Percentiles rank a stretch among this genome's conserved stretches.
These are phyloP conservation scores for Lactarius trivialis DNA, from an alignment of 768 basidiomycete species.

Conservation along the genomic window DNA sequence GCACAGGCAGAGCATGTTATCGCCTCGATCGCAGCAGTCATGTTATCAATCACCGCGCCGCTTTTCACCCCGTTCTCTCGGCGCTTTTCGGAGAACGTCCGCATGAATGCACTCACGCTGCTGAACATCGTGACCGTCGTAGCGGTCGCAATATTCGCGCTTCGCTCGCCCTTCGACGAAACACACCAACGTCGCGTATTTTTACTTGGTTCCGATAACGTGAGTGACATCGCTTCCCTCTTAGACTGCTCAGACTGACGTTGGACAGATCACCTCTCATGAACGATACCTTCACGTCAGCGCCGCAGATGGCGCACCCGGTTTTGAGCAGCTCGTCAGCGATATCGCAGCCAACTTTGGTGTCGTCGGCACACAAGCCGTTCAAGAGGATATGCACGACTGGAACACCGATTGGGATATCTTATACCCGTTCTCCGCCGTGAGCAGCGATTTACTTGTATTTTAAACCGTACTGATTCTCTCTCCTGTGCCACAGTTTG, in stretches of 20 bases:
- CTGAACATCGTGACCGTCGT: slow-evolving; percentile 42
- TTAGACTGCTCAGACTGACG: slow-evolving; percentile 4
- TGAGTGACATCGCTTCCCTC: slow-evolving; percentile 37
- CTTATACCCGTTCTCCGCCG: slow-evolving; percentile 73
- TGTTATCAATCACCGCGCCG: slow-evolving; percentile 54
- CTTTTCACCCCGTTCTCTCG: slow-evolving; percentile 66
- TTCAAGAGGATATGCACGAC: slow-evolving; percentile 57
- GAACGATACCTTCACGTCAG: slow-evolving; percentile 77
- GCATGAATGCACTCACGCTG: slow-evolving; percentile 38
- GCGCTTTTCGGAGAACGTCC: slow-evolving; percentile 46
- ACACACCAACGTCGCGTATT: slow-evolving; percentile 87
- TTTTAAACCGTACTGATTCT: not conserved
- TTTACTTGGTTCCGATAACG: slow-evolving; percentile 80
- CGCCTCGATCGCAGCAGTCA: slow-evolving; percentile 60
- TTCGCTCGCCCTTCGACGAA: slow-evolving; percentile 61
- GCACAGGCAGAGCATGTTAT: slow-evolving; percentile 88
- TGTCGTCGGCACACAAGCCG: slow-evolving; percentile 34
- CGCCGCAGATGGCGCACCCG: slow-evolving; percentile 75
- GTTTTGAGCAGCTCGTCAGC: slow-evolving; percentile 54
- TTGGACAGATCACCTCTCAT: slow-evolving; percentile 54
- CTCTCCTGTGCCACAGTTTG: slow-evolving; percentile 47
- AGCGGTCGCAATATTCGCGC: slow-evolving; percentile 55
- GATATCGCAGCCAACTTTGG: slow-evolving; percentile 59
- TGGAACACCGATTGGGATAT: slow-evolving; percentile 86
- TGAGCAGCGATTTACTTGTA: slow-evolving; percentile 30